A percentile compares a stretch with the other conserved stretches of the same genome.
These are phyloP conservation scores for Metschnikowia proteae DNA, from an alignment of 805 yeast genomes.

Conservation along the genomic window DNA sequence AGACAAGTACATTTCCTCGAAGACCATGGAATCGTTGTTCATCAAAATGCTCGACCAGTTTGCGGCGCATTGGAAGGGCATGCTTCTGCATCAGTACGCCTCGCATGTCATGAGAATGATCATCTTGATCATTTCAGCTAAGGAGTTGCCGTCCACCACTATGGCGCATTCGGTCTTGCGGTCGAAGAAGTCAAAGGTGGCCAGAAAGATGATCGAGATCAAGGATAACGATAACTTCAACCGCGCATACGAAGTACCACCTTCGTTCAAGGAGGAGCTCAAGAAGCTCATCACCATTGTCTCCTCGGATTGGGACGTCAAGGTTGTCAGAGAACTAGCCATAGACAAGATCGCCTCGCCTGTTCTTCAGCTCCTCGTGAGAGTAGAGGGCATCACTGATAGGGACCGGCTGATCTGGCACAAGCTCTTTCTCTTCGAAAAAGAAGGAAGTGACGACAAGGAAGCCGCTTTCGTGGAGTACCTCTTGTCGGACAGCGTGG, in stretches of 20 bases:
- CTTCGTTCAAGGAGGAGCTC: constrained; percentile 59
- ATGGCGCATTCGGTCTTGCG: constrained; percentile 68
- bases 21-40: constrained; percentile 64
- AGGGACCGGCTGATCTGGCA: constrained; percentile 71
- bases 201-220: constrained; percentile 89
- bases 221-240: constrained; percentile 72
- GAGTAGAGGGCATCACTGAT: constrained; percentile 77
- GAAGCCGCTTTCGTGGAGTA: constrained; percentile 84
- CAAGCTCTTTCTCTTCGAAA: constrained; percentile 49
- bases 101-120: constrained; percentile 81
- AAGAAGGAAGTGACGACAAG: constrained; percentile 49
- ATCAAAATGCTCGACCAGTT: constrained; percentile 63
- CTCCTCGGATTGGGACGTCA: constrained; percentile 32
- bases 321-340: constrained; percentile 62
- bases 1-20: constrained; percentile 35
- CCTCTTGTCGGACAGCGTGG: constrained; percentile 81
- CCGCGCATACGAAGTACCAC: constrained; percentile 64
- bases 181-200: constrained; percentile 79
- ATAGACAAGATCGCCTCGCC: constrained; percentile 85
- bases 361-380: constrained; percentile 71
- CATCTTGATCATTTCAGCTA: constrained; percentile 70
- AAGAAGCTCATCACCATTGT: constrained; percentile 45
- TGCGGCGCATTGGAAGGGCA: constrained; percentile 50
- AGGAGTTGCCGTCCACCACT: constrained; percentile 69
- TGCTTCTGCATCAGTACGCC: constrained; percentile 76